Base-by-base conservation (phyloP, 306 rosid genomes). In the Boehmeria nivea region DNA sequence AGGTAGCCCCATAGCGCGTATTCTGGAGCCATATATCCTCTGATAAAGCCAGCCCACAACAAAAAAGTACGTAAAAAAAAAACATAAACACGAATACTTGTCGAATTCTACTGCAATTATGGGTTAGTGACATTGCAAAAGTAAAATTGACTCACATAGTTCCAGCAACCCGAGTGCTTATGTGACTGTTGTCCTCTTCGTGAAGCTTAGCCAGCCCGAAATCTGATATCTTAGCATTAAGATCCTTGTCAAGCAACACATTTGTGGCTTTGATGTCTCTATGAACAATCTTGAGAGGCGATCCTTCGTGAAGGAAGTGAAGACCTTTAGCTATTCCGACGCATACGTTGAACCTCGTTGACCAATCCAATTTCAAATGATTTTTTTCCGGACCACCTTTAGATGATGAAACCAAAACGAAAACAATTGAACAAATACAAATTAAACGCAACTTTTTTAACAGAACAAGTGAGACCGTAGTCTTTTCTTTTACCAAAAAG, bases 181-280 rank as follows among this genome's bases (percentile, higher is more conserved):
- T 50, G 60, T 75, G 84, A 60, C 67, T 72, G 27, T 75, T 65
- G 18, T 78, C 79, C 38, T 68, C 82, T 43, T 82, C 76, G 43
- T 72, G 61, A 20, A 81, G 82, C 67, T 54, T 84, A 48, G 85
- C 85, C 78, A 81, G 67, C 12, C 93, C 85, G 60, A 66, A 81
- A 61, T 78, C 80, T 7, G 81, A 81, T 52, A 78, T 84, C 62
- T 68, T 81, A 3, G 88, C 79, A 43, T 65, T 72, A 25, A 76
- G 62, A 57, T 78, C 61, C 20, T 37, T 20, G 51, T 77, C 83
- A 59, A 83, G 73, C 28, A 83, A 55, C 54, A 83, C 83, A 60
- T 76, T 79, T 14, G 70, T 78, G 22, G 94, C 70, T 70, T 85
- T 85, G 72, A 81, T 85, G 67, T 85, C 88, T 49, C 94, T 78